Evolutionary conservation across 2,329 filamentous ascomycete genomes (phyloP).

Genomic region (Sarocladiaceae sp.): DNA sequence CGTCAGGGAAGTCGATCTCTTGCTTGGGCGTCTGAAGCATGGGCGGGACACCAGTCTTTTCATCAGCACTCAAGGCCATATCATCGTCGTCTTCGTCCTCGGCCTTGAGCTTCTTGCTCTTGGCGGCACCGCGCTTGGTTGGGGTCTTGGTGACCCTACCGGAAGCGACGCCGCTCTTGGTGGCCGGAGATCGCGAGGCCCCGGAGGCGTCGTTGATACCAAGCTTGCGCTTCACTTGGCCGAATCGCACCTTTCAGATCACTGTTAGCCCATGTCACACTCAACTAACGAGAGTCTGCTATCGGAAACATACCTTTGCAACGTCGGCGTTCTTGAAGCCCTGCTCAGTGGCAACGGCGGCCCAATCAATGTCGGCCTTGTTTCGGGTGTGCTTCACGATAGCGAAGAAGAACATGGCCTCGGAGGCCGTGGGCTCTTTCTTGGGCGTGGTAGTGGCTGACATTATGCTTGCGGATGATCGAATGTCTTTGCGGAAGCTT

Average conservation of each 20-base stretch:
- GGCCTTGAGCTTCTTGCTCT: conserved; percentile 17
- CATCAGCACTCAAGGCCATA: neutral
- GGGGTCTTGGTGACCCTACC: conserved; percentile 9
- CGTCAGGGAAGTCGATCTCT: too few relatives aligned
- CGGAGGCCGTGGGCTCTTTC: conserved; percentile 33
- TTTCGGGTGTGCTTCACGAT: conserved; percentile 39
- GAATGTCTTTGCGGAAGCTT: too few relatives aligned
- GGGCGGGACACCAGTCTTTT: too few relatives aligned
- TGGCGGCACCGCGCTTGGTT: conserved; percentile 14
- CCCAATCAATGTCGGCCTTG: conserved; percentile 45
- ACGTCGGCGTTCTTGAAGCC: conserved; percentile 41
- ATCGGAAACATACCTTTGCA: conserved; percentile 37
- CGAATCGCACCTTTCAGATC: conserved; percentile 38
- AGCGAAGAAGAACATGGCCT: conserved; percentile 40
- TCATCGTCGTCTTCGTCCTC: conserved; percentile 11
- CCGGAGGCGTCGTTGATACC: conserved; percentile 27
- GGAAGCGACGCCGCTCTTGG: conserved; percentile 1
- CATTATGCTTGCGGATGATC: too few relatives aligned
- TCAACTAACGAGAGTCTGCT: too few relatives aligned
- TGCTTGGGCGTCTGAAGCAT: too few relatives aligned
- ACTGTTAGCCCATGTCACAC: too few relatives aligned
- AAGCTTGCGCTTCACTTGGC: conserved; percentile 45
- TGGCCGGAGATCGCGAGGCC: conserved; percentile 9
- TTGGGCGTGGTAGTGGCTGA: conserved; percentile 20
- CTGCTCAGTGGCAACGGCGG: conserved; percentile 34